phyloP scores from a whole-genome alignment of 176 grass and related monocot species.

The Cymbopogon citratus region DNA sequence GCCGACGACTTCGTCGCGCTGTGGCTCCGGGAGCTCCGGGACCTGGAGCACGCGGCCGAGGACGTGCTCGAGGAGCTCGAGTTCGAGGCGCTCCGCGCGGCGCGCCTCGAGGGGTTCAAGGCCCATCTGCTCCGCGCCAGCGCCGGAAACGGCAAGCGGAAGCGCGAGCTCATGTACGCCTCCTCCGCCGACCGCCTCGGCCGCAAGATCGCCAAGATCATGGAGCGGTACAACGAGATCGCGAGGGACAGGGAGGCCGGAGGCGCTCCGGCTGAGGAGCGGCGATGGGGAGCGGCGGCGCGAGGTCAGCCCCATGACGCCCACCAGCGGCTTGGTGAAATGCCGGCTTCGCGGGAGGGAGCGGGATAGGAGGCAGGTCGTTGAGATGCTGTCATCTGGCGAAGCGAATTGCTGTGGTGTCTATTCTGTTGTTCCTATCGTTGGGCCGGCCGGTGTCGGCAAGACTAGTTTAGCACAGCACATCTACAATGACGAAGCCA shows the following conservation, averaged over 20 bases:
- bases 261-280: constrained; percentile 5
- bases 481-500: not conserved
- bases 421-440: constrained; percentile 21
- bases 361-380: not conserved
- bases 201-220: constrained; percentile 9
- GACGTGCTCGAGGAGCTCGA: constrained; percentile 39
- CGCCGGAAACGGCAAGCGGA: constrained; percentile 5
- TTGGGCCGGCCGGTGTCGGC: constrained; percentile 16
- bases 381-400: not conserved
- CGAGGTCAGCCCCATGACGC: not conserved
- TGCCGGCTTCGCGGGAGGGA: constrained; percentile 19
- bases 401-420: not conserved
- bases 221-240: constrained; percentile 29
- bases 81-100: constrained; percentile 31
- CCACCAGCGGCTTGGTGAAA: constrained; percentile 26
- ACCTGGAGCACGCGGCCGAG: constrained; percentile 29
- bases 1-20: constrained; percentile 27
- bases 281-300: not conserved
- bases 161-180: constrained; percentile 31
- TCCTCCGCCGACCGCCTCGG: constrained; percentile 15
- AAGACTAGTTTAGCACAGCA: constrained; percentile 23
- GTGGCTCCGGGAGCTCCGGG: constrained; percentile 32
- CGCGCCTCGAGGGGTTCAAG: constrained; percentile 32
- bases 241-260: constrained; percentile 16
- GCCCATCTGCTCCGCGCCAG: constrained; percentile 6